Base-by-base conservation (phyloP, 306 rosid species). In the Nissolia schottii region DNA sequence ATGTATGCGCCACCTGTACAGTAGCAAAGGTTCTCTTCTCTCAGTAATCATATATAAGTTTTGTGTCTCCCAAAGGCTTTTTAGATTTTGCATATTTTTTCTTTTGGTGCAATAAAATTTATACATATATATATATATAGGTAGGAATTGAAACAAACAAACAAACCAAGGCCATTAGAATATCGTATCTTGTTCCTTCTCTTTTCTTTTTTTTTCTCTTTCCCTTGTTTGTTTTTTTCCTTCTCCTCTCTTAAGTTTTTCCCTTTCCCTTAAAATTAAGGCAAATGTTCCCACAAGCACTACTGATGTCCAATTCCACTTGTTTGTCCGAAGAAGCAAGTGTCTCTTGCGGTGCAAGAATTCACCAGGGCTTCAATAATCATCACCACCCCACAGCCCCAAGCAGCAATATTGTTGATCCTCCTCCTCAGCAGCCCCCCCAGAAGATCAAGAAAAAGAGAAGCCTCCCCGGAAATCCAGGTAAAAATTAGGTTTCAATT, bases 401-500 rank as follows among this genome's bases (percentile, higher is more conserved):
- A n/a, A n/a, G n/a, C n/a, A n/a, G n/a, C 45, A 40, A 73, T 62
- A 29, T 66, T 61, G n/a, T n/a, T n/a, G n/a, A n/a, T n/a, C n/a
- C n/a, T n/a, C 60, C 77, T 65, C 67, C 59, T 58, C 85, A 77
- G 31, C 87, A 76, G 22, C 88, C 76, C 22, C 81, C 87, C 14
- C 86, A 69, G 32, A 90, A 86, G 75, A 64, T 72, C 49, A 88
- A 90, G 90, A 92, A 82, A 83, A 92, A 92, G 66, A 85, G 98
- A 82, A 92, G 76, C 80, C 91, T 88, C 59, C 98, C 98, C 9
- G 98, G 98, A 53, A 88, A 92, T 51, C 98, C 98, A 54, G 98
- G 98, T 90, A 77, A n/a, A n/a, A n/a, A n/a, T n/a, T n/a, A n/a
- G n/a, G n/a, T n/a, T n/a, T n/a, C n/a, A n/a, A n/a, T n/a, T n/a